Evolutionary conservation across 768 basidiomycete genomes (phyloP), one percentile per base, ranked within the genome.

Genomic region (Collybia sordida): DNA sequence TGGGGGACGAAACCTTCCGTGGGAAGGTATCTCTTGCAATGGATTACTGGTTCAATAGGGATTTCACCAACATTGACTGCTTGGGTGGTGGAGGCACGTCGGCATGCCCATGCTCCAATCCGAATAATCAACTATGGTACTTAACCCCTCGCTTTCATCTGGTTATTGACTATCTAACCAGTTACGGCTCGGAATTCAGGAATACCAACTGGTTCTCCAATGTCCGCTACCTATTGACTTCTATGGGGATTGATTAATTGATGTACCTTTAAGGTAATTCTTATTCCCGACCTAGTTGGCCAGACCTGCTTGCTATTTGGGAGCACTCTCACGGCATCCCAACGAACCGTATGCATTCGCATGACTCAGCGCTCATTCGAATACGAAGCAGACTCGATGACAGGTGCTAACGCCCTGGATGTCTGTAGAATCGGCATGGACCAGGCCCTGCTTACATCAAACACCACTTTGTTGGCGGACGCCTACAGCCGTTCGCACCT

Each of bases 151-250:
- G 8, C 25, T 34, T 23, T 24, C 43, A 45, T 35, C 40, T 12
- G 6, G 35, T 21, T 22, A 41, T 15, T 34, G 35, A 9, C 17
- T 11, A 25, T 8, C 50, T 27, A 3, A 14, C 15, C 15, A 14
- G 21, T 36, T 42, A 21, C 22, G 60, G 19, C 44, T 66, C 21
- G 39, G 8, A 15, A 28, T 24, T 40, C 11, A 83, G 82, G 81
- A 87, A 85, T 55, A 75, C 77, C 1, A 86, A 85, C 58, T 86
- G 84, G 85, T 82, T 75, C 55, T 75, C 77, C 4, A 84, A 83
- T 54, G 80, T 81, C 6, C 25, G 18, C 38, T 24, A 47, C 39
- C 12, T 27, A 23, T 39, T 18, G 11, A n/a, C 22, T 27, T 22
- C 12, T 42, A 28, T 15, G 38, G 7, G 43, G 34, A n/a, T 12